Conservation (phyloP, 257 asterid species). For the Ehretia macrophylla region DNA sequence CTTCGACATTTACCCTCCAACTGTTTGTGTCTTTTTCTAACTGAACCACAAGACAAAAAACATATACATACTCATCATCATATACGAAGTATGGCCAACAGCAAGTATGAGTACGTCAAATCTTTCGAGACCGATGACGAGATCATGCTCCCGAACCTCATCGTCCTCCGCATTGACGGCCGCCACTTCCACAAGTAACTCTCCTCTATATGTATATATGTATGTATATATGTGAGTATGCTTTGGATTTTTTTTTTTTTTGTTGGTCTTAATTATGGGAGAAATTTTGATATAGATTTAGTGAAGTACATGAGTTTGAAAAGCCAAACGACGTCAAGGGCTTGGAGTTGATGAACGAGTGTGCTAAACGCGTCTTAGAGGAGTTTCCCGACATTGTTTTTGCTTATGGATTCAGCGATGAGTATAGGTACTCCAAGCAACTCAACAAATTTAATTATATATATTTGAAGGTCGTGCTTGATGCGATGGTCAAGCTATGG, state of each 20-base stretch:
- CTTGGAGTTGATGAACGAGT: conserved; percentile 67
- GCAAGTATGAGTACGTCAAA: conserved; percentile 84
- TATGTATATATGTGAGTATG: no score
- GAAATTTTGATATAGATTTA: conserved; percentile 44
- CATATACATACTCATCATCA: no score
- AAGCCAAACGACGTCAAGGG: conserved; percentile 60
- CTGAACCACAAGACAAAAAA: no score
- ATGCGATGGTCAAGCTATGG: background rate
- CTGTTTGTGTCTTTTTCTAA: no score
- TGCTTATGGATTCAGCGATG: conserved; percentile 66
- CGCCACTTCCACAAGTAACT: conserved; percentile 49
- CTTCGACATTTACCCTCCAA: no score
- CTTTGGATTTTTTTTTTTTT: background rate
- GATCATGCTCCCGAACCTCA: conserved; percentile 54
- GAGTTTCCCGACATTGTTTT: conserved; percentile 72
- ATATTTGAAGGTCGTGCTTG: background rate
- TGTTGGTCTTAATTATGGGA: background rate
- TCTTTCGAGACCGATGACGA: conserved; percentile 64
- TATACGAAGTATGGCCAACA: conserved; percentile 53
- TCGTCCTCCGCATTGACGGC: conserved; percentile 52
- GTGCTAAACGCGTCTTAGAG: conserved; percentile 59
- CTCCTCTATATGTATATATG: background rate
- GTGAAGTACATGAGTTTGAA: conserved; percentile 68
- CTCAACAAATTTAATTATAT: no score
- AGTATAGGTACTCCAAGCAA: conserved; percentile 47